These are phyloP conservation scores for Pseudoscleropodium purum DNA, from an alignment of 225 moss, liverwort and hornwort species.

Conservation along the genomic window DNA sequence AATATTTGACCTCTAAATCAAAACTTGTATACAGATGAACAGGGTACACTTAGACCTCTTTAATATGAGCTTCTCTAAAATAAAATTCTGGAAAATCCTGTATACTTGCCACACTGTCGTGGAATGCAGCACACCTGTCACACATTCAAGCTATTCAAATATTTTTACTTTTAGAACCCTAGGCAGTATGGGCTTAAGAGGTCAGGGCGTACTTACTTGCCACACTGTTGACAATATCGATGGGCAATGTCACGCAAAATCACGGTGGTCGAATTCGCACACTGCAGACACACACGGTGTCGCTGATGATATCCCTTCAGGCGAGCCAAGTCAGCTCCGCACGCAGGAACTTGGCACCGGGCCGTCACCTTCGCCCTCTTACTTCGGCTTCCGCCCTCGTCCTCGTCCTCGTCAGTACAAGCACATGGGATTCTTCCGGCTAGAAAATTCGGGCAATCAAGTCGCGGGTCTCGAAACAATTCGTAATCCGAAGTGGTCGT, in stretches of 20 bases:
- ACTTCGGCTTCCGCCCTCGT: slow-evolving; percentile 55
- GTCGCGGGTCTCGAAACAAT: slow-evolving; percentile 57
- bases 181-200: background rate
- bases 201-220: slow-evolving; percentile 53
- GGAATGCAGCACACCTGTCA: background rate
- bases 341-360: slow-evolving; percentile 85
- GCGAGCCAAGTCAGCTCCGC: slow-evolving; percentile 68
- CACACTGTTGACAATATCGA: slow-evolving; percentile 99
- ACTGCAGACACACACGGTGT: slow-evolving; percentile 87
- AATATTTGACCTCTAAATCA: background rate
- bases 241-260: slow-evolving; percentile 64
- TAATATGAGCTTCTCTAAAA: background rate
- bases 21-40: background rate
- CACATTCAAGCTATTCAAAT: background rate
- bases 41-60: background rate
- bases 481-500: slow-evolving; percentile 25
- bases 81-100: background rate
- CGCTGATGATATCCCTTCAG: slow-evolving; percentile 94
- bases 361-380: slow-evolving; percentile 79
- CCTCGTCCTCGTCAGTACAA: slow-evolving; percentile 95
- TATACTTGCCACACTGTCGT: background rate
- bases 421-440: slow-evolving; percentile 90
- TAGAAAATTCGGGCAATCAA: slow-evolving; percentile 87
- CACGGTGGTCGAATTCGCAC: slow-evolving; percentile 86
- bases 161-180: background rate